Evolutionary conservation across 345 rosid genomes (phyloP).

Genomic region (Aquilaria yunnanensis): DNA sequence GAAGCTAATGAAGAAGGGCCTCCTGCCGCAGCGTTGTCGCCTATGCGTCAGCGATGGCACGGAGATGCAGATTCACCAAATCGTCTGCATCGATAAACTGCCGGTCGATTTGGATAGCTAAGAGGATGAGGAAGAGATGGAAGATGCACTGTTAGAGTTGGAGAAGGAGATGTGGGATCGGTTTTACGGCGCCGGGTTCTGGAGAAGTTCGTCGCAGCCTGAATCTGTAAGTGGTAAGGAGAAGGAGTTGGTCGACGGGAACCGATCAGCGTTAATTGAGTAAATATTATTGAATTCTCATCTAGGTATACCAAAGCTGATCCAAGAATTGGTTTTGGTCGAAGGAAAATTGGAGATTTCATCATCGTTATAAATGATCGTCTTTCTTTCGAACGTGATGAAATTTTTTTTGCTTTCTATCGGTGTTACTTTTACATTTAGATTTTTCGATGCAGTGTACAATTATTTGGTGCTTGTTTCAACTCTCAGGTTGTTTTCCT

Average conservation of each 20-base stretch:
- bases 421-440: too few species aligned
- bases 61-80: slow-evolving; percentile 24
- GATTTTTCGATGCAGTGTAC: too few species aligned
- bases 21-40: slow-evolving; percentile 21
- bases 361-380: too few species aligned
- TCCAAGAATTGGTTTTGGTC: too few species aligned
- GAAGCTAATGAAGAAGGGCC: slow-evolving; percentile 23
- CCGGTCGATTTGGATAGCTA: neutral
- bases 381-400: too few species aligned
- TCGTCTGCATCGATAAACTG: slow-evolving; percentile 18
- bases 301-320: neutral
- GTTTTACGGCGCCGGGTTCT: slow-evolving; percentile 56
- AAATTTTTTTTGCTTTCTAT: too few species aligned
- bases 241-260: slow-evolving; percentile 19
- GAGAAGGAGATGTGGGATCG: slow-evolving; percentile 61
- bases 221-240: slow-evolving; percentile 13
- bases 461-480: too few species aligned
- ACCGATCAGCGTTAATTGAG: neutral
- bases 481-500: too few species aligned
- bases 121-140: slow-evolving; percentile 14
- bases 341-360: too few species aligned
- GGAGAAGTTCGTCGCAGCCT: slow-evolving; percentile 63
- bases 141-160: slow-evolving; percentile 27
- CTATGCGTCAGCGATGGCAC: slow-evolving; percentile 23
- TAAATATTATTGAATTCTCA: neutral